Conservation (phyloP, 495 filamentous ascomycete genomes). For the Parathielavia hyrcaniae region DNA sequence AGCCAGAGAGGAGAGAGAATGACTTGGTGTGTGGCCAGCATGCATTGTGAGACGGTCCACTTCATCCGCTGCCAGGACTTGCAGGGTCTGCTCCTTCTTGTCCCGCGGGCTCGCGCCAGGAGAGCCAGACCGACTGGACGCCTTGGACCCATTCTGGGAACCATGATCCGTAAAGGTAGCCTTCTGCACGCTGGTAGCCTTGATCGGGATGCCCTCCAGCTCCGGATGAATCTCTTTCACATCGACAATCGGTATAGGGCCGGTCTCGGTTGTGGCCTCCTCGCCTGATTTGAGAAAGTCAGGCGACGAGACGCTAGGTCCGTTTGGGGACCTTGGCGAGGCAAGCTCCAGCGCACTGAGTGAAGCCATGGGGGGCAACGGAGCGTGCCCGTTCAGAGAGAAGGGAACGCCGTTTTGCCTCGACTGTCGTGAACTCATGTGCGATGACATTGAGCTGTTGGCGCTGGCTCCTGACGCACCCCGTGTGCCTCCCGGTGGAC, state of each 20-base stretch:
- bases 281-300: slow-evolving; percentile 17
- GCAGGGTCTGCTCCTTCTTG: slow-evolving; percentile 36
- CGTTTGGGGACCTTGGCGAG: slow-evolving; percentile 16
- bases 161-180: slow-evolving; percentile 37
- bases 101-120: slow-evolving; percentile 16
- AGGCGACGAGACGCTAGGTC: slow-evolving; percentile 7
- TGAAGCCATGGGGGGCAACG: background rate
- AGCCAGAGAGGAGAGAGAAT: slow-evolving; percentile 40
- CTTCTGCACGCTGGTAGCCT: slow-evolving; percentile 37
- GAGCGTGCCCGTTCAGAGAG: background rate
- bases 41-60: slow-evolving; percentile 43
- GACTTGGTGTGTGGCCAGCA: slow-evolving; percentile 45
- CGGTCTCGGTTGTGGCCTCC: slow-evolving; percentile 18
- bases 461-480: slow-evolving; percentile 25
- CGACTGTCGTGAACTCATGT: slow-evolving; percentile 14
- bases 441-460: slow-evolving; percentile 28
- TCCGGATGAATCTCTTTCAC: slow-evolving; percentile 42
- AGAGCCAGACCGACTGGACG: slow-evolving; percentile 23
- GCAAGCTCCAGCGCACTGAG: slow-evolving; percentile 7
- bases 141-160: slow-evolving; percentile 21
- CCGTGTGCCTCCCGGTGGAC: slow-evolving; percentile 26
- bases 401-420: background rate
- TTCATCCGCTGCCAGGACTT: slow-evolving; percentile 38
- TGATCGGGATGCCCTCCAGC: slow-evolving; percentile 43
- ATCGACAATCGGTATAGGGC: slow-evolving; percentile 37